Evolutionary conservation across 345 rosid species (phyloP).

Genomic region (Carallia pectinifolia): DNA sequence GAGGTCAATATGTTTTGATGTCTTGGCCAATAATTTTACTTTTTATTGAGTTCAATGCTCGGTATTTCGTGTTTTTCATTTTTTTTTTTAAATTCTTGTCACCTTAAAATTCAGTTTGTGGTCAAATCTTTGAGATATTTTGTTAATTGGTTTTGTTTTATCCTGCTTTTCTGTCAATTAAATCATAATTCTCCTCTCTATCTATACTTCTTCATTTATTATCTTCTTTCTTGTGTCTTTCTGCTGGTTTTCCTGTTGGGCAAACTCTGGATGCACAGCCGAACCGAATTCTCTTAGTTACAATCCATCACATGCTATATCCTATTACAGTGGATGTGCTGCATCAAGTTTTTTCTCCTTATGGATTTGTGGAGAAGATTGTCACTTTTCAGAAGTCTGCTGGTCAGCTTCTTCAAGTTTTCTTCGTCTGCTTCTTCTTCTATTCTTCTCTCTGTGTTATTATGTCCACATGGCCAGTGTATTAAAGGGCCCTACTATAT

Average conservation of each 20-base stretch:
- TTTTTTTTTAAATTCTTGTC: background rate
- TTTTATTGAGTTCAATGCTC: no score
- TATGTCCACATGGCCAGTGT: slow-evolving; percentile 15
- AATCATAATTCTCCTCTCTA: slow-evolving; percentile 21
- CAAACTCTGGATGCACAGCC: slow-evolving; percentile 73
- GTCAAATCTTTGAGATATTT: background rate
- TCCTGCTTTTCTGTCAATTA: slow-evolving; percentile 18
- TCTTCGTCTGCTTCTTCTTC: slow-evolving; percentile 4
- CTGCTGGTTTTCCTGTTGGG: slow-evolving; percentile 57
- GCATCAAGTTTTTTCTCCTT: slow-evolving; percentile 91
- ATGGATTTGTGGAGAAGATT: slow-evolving; percentile 93
- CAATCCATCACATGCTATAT: slow-evolving; percentile 91
- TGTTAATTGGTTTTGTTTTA: slow-evolving; percentile 19
- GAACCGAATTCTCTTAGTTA: slow-evolving; percentile 88
- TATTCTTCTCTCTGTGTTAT: background rate
- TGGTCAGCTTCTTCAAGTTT: slow-evolving; percentile 57
- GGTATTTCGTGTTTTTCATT: background rate
- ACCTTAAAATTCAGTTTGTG: slow-evolving; percentile 9
- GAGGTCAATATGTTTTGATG: no score
- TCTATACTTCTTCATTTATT: slow-evolving; percentile 50
- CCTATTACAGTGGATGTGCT: slow-evolving; percentile 96
- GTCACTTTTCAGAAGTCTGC: slow-evolving; percentile 99
- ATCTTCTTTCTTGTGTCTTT: slow-evolving; percentile 60
- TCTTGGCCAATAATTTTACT: no score
- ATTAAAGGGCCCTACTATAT: background rate